Conservation (phyloP, 1,284 basidiomycete genomes). For the Puccinia horiana region DNA sequence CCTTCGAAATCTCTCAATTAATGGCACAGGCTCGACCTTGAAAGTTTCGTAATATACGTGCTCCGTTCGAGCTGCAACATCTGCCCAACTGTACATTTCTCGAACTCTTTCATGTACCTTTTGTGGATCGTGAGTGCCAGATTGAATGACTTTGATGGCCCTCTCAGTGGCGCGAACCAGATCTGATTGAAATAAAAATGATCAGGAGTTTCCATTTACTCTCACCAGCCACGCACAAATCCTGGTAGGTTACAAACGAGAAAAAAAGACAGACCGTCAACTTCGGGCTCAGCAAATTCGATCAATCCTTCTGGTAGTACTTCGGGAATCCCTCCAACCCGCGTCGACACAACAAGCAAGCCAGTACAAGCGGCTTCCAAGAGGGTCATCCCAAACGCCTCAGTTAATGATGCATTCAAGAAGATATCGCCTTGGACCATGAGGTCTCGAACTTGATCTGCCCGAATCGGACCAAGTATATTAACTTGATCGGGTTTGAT, state of each 20-base stretch:
- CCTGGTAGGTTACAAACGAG: background rate
- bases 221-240: background rate
- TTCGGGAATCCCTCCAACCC: slow-evolving; percentile 93
- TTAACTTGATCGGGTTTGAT: slow-evolving; percentile 82
- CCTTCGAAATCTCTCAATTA: slow-evolving; percentile 74
- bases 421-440: slow-evolving; percentile 83
- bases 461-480: slow-evolving; percentile 77
- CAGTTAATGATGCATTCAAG: slow-evolving; percentile 92
- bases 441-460: slow-evolving; percentile 78
- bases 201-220: background rate
- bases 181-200: slow-evolving; percentile 63
- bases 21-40: slow-evolving; percentile 65
- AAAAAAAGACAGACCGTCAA: slow-evolving; percentile 64
- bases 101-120: slow-evolving; percentile 76
- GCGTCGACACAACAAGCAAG: slow-evolving; percentile 88
- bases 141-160: slow-evolving; percentile 72
- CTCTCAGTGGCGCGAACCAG: slow-evolving; percentile 78
- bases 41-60: slow-evolving; percentile 75
- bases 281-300: slow-evolving; percentile 86
- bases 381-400: slow-evolving; percentile 93
- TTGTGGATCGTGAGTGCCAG: slow-evolving; percentile 73
- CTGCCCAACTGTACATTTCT: slow-evolving; percentile 82
- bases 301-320: slow-evolving; percentile 91
- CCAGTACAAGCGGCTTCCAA: slow-evolving; percentile 94
- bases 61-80: slow-evolving; percentile 79